Evolutionary conservation across 2,329 filamentous ascomycete genomes (phyloP), one percentile per base, ranked within the genome.

Genomic region (Stemphylium lycopersici): DNA sequence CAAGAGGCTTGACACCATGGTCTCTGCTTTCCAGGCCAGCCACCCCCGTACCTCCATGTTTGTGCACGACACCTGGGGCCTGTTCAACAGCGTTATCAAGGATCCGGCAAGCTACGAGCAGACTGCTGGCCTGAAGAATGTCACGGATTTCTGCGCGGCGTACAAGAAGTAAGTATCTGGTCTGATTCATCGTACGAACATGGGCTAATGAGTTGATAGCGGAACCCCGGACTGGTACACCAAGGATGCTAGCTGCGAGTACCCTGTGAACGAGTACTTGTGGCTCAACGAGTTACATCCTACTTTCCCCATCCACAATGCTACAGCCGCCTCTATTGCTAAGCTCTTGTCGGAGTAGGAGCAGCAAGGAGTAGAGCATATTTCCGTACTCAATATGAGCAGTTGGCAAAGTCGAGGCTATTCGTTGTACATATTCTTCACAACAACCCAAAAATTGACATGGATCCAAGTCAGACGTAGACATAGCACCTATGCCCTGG

Each of bases 231-330:
- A 59, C 0, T 75, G 73, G 70, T 73, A 78, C 47, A 74, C 73
- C 1, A 71, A 68, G n/a, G 61, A 74, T 36, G 52, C 66, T 15
- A 78, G 75, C 42, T 88, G 86, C 66, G 76, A 77, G 1, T 70
- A 84, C 39, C 75, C 83, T 0, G 84, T 87, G 2, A 83, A 87
- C 65, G 74, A 87, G 72, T 88, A 87, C 67, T 81, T 88, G 62
- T 88, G 85, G 86, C 74, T 87, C 26, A 87, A 88, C 62, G 77
- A 71, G 34, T 68, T 88, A 59, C 86, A 88, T 65, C 86, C 86
- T n/a, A 88, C 85, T 0, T 85, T 82, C 66, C 80, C 84, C 0
- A 80, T 87, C 48, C 85, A 88, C 59, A 83, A 87, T 46, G 81
- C 82, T 5, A 80, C 86, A 6, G 86, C 85, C 0, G 72, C 81